Percentiles rank a stretch among this genome's conserved stretches.
Evolutionary conservation across 1,284 basidiomycete species (phyloP).

Genomic region (Thecaphora thlaspeos): DNA sequence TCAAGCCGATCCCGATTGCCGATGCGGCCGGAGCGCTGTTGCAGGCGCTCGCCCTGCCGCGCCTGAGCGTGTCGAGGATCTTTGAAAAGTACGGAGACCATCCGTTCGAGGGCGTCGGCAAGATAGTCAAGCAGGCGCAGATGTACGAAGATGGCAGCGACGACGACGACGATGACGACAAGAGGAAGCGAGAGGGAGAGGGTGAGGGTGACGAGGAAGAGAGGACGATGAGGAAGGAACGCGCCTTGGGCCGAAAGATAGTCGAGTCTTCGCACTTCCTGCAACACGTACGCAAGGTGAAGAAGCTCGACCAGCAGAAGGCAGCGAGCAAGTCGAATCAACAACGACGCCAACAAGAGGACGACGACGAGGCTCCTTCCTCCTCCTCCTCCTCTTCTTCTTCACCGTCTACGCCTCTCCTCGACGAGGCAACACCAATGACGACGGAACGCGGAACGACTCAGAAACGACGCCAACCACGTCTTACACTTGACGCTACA

Average conservation of each 20-base stretch:
- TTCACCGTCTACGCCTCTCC: not conserved
- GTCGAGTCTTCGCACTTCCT: conserved; percentile 23
- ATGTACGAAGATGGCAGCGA: not conserved
- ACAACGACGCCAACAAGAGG: no score
- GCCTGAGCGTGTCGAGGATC: conserved; percentile 50
- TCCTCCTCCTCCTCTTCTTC: no score
- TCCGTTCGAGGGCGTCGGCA: conserved; percentile 32
- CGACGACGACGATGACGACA: not conserved
- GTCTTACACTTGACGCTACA: conserved; percentile 4
- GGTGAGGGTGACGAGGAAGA: not conserved
- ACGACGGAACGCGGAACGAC: conserved; percentile 8
- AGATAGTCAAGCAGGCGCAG: conserved; percentile 10
- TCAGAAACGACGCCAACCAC: conserved; percentile 18
- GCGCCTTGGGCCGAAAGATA: conserved; percentile 10
- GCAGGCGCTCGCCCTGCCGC: conserved; percentile 48
- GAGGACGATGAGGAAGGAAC: not conserved
- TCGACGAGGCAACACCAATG: not conserved
- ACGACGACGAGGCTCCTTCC: not conserved
- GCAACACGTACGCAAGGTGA: conserved; percentile 27
- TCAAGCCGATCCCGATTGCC: conserved; percentile 57
- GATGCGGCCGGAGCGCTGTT: conserved; percentile 52
- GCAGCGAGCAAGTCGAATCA: no score
- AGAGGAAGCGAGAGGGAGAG: not conserved
- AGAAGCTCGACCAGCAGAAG: conserved; percentile 10
- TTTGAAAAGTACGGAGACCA: conserved; percentile 46